Base-by-base conservation (phyloP, 2,329 filamentous ascomycete genomes). In the Calonectria leucothoes region DNA sequence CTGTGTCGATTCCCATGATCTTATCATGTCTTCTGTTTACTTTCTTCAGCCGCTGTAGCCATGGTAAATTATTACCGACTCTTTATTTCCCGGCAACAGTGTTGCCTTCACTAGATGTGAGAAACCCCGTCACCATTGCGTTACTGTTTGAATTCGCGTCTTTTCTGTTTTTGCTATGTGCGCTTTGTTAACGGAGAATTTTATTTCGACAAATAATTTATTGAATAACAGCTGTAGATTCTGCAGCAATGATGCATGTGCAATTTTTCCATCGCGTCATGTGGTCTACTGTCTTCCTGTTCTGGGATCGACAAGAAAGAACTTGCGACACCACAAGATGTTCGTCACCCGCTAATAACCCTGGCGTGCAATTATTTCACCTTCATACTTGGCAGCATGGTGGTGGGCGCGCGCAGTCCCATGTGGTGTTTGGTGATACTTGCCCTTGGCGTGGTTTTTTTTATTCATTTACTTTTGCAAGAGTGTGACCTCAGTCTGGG, bases 81-180 rank as follows among this genome's bases (percentile, higher is more conserved):
- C 29, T 1, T 59, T 70, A 74, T 69, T 74, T 64, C 72, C 66
- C 51, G 29, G 42, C 11, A 15, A 63, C 27, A 45, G 52, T 48
- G 17, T 61, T 23, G 51, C 63, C 35, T 49, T 45, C n/a, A 49
- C 37, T 35, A 31, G n/a, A 42, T 57, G n/a, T 29, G n/a, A 20
- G 35, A 65, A 51, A 39, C 20, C 42, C 7, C 4, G 39, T 52
- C 23, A 33, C 14, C 37, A 4, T 20, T 39, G 8, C 8, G 31
- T n/a, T 15, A 25, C 20, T 45, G n/a, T 12, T 23, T 23, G 42
- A 10, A 23, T 23, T 10, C 6, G 49, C 12, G 49, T 5, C 17
- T 29, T 20, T 12, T 20, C 6, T 29, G 2, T 29, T 29, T 7
- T 5, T 33, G n/a, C n/a, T n/a, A 55, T 7, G 12, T n/a, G 17